These are phyloP conservation scores for Zygoascus bituminiphila DNA, from an alignment of 805 yeast species.

Conservation along the genomic window DNA sequence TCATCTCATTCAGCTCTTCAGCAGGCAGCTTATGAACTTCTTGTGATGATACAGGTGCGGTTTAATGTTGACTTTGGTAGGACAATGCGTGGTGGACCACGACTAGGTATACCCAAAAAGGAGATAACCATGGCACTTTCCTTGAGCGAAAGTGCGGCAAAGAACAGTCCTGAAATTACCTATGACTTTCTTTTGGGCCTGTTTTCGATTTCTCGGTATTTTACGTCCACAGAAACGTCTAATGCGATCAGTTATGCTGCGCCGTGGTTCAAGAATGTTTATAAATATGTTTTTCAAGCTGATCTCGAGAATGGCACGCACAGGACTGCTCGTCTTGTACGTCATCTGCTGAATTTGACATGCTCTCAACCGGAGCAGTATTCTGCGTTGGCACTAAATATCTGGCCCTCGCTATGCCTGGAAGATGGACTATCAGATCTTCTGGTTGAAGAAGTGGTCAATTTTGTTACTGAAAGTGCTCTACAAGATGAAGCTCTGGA, in stretches of 20 bases:
- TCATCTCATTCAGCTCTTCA: conserved; percentile 51
- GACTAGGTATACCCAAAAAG: conserved; percentile 60
- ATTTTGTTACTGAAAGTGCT: conserved; percentile 70
- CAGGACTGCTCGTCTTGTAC: conserved; percentile 49
- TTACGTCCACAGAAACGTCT: conserved; percentile 21
- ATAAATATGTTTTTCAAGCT: conserved; percentile 43
- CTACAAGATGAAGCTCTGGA: conserved; percentile 54
- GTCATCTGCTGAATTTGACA: conserved; percentile 54
- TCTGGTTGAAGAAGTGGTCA: conserved; percentile 64
- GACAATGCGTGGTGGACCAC: conserved; percentile 45
- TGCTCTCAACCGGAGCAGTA: conserved; percentile 41
- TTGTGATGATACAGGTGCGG: conserved; percentile 52
- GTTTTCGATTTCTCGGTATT: conserved; percentile 38
- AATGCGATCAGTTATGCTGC: conserved; percentile 45
- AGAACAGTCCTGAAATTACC: conserved; percentile 49
- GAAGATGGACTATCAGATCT: conserved; percentile 52
- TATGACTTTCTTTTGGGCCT: conserved; percentile 44
- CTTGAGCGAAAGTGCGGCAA: conserved; percentile 50
- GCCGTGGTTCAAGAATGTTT: conserved; percentile 70
- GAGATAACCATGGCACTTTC: conserved; percentile 51
- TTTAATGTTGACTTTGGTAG: conserved; percentile 55
- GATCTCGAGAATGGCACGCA: conserved; percentile 55
- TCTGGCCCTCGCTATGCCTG: conserved; percentile 60
- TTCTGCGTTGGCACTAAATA: conserved; percentile 45
- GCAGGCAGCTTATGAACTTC: conserved; percentile 51